A percentile compares a stretch with the other conserved stretches of the same genome.
phyloP scores from a whole-genome alignment of 1,284 basidiomycete species.

The Mycena citricolor region DNA sequence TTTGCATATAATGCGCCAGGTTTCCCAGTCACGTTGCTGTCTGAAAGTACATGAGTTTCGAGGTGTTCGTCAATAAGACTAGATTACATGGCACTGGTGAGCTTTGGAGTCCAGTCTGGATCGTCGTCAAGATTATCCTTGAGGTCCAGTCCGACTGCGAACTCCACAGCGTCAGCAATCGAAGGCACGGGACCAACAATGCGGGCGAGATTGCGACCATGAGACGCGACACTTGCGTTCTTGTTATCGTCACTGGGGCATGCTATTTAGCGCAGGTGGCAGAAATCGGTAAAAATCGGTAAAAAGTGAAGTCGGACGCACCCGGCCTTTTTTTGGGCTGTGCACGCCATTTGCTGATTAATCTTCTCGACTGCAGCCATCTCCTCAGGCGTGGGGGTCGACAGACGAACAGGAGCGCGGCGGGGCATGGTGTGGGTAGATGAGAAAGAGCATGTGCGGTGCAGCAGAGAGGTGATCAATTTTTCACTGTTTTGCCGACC shows the following conservation, averaged over 20 bases:
- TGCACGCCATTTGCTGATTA: too few species aligned
- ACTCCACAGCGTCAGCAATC: slow-evolving; percentile 1
- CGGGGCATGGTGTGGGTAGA: too few species aligned
- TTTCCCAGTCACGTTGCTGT: neutral
- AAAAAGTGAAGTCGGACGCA: neutral
- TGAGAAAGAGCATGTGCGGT: too few species aligned
- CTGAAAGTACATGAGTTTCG: too few species aligned
- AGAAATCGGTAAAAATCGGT: slow-evolving; percentile 1
- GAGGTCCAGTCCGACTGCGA: neutral
- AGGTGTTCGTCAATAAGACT: neutral
- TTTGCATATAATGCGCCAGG: slow-evolving; percentile 3
- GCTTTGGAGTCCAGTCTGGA: neutral
- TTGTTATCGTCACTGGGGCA: neutral
- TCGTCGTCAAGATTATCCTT: neutral
- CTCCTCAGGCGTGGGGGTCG: neutral
- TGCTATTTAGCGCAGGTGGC: neutral
- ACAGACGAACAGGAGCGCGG: too few species aligned
- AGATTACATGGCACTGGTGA: neutral
- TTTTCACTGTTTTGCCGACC: too few species aligned
- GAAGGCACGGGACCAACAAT: neutral
- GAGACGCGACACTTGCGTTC: neutral
- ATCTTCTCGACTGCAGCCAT: neutral
- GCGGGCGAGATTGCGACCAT: slow-evolving; percentile 3
- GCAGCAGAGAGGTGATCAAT: too few species aligned
- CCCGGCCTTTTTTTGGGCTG: slow-evolving; percentile 1